These are phyloP conservation scores for Linum usitatissimum DNA, from an alignment of 345 rosid genomes.

Conservation along the genomic window DNA sequence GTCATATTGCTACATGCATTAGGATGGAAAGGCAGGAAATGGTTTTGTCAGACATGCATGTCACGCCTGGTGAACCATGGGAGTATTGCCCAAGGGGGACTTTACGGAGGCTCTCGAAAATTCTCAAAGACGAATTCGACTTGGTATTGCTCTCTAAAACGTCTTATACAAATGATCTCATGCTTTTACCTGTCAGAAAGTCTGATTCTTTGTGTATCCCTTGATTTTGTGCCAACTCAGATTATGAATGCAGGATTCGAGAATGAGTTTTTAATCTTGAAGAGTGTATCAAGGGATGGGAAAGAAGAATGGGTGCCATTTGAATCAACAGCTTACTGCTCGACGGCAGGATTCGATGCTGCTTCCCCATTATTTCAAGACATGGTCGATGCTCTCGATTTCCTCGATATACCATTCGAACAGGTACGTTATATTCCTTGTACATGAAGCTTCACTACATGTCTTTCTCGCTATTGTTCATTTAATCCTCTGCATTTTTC, in stretches of 20 bases:
- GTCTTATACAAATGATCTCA: neutral
- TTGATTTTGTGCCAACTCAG: conserved; percentile 26
- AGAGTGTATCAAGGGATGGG: conserved; percentile 59
- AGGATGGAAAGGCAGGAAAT: conserved; percentile 74
- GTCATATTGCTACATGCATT: conserved; percentile 4
- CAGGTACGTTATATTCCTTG: conserved; percentile 36
- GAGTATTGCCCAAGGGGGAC: conserved; percentile 93
- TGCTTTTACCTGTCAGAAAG: neutral
- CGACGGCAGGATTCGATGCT: conserved; percentile 65
- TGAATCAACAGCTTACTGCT: conserved; percentile 66
- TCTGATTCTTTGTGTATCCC: neutral
- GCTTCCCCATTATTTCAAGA: conserved; percentile 57
- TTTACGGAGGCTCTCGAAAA: conserved; percentile 50
- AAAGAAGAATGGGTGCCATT: conserved; percentile 78
- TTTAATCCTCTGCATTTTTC: neutral
- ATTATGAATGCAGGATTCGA: conserved; percentile 96
- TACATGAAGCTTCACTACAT: neutral
- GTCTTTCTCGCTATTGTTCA: conserved; percentile 9
- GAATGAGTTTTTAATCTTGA: conserved; percentile 77
- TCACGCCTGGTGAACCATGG: conserved; percentile 80
- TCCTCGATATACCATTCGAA: conserved; percentile 65
- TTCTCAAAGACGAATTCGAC: conserved; percentile 72
- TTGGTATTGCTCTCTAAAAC: conserved; percentile 32
- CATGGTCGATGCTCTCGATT: conserved; percentile 42
- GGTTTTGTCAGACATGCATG: conserved; percentile 89